Evolutionary conservation across 306 rosid genomes (phyloP).

Genomic region (Macrotyloma uniflorum): DNA sequence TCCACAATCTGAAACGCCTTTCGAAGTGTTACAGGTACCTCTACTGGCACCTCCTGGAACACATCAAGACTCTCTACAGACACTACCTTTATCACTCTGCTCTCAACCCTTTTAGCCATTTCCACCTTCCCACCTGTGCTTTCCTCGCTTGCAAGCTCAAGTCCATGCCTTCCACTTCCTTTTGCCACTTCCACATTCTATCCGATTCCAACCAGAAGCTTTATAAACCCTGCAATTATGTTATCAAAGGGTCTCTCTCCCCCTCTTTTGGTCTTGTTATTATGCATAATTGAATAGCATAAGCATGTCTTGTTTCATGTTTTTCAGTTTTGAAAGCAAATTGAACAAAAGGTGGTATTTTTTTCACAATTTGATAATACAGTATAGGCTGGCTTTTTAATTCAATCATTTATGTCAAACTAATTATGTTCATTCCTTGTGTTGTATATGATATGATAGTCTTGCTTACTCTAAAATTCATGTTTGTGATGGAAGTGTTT

Average conservation of each 20-base stretch:
- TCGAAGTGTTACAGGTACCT: slow-evolving; percentile 41
- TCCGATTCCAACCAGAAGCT: slow-evolving; percentile 72
- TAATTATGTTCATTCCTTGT: too few species aligned
- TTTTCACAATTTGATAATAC: background rate
- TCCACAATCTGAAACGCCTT: slow-evolving; percentile 22
- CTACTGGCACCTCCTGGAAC: slow-evolving; percentile 44
- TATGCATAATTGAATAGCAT: too few species aligned
- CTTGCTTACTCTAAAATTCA: too few species aligned
- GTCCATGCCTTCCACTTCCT: slow-evolving; percentile 72
- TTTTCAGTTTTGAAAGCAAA: background rate
- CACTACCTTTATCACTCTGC: slow-evolving; percentile 24
- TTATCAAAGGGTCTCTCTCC: slow-evolving; percentile 51
- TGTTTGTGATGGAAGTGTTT: background rate
- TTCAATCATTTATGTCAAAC: too few species aligned
- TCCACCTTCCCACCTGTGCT: slow-evolving; percentile 39
- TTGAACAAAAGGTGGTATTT: background rate
- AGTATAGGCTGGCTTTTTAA: background rate
- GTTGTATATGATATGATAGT: too few species aligned
- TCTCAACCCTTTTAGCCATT: slow-evolving; percentile 28
- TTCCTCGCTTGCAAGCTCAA: slow-evolving; percentile 54
- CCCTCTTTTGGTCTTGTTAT: background rate
- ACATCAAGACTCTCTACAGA: slow-evolving; percentile 27
- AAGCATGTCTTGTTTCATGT: background rate
- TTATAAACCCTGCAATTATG: slow-evolving; percentile 61
- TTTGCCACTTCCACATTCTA: slow-evolving; percentile 69